Conservation (phyloP, 805 yeast genomes). For the Teunomyces cretensis region DNA sequence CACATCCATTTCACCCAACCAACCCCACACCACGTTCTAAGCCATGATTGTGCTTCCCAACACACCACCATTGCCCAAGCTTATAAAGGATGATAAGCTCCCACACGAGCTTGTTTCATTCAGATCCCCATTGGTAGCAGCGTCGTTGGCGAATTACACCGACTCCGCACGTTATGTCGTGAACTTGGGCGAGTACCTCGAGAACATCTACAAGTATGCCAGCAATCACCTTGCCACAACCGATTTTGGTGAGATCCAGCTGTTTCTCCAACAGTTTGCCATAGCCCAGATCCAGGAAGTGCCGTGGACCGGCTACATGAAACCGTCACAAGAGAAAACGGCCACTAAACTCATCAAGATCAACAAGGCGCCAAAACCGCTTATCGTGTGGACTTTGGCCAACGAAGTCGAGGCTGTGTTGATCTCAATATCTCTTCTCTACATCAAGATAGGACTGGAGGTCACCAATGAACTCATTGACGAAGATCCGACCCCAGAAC, state of each 20-base stretch:
- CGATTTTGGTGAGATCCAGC: conserved; percentile 5
- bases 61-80: conserved; percentile 29
- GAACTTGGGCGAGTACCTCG: conserved; percentile 34
- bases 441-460: conserved; percentile 35
- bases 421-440: conserved; percentile 25
- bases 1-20: not conserved
- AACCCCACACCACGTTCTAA: not conserved
- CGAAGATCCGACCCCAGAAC: conserved; percentile 10
- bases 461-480: conserved; percentile 37
- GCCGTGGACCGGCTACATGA: conserved; percentile 18
- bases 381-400: conserved; percentile 27
- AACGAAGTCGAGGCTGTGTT: conserved; percentile 30
- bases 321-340: not conserved
- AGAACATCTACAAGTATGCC: conserved; percentile 19
- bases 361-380: not conserved
- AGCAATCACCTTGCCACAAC: not conserved
- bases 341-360: conserved; percentile 10
- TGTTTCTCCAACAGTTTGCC: conserved; percentile 1
- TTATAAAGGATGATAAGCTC: conserved; percentile 1
- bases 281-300: conserved; percentile 7
- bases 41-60: conserved; percentile 34
- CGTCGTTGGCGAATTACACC: conserved; percentile 14
- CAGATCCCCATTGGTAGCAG: conserved; percentile 16
- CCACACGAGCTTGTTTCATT: conserved; percentile 13
- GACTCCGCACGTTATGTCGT: conserved; percentile 32